Conservation (phyloP, 108 stramenopile species). For the Cyclotella atomus region DNA sequence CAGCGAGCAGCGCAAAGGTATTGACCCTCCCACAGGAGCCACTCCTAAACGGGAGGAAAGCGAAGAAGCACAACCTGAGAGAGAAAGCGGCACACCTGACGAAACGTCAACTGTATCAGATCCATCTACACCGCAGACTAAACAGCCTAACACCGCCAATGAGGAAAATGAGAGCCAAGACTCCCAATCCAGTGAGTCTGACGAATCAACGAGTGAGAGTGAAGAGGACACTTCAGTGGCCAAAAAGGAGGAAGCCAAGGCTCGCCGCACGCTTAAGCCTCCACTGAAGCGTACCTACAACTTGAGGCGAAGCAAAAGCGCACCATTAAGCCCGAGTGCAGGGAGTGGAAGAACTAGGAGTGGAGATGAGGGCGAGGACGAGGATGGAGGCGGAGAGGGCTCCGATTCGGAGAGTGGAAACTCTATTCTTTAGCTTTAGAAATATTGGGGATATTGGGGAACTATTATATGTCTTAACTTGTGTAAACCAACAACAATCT, state of each 20-base stretch:
- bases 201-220: neutral
- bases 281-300: neutral
- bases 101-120: too few relatives aligned
- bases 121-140: too few relatives aligned
- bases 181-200: too few relatives aligned
- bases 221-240: neutral
- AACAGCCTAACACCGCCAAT: too few relatives aligned
- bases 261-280: neutral
- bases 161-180: too few relatives aligned
- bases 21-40: too few relatives aligned
- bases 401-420: neutral
- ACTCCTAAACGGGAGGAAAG: too few relatives aligned
- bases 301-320: too few relatives aligned
- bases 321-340: too few relatives aligned
- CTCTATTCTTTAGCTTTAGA: neutral
- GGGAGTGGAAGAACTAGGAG: neutral
- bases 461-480: neutral
- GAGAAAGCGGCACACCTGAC: too few relatives aligned
- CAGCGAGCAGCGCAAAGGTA: too few relatives aligned
- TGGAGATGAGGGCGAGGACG: neutral
- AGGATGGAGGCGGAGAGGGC: neutral
- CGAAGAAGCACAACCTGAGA: too few relatives aligned
- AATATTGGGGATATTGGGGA: neutral
- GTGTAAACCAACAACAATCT: neutral
- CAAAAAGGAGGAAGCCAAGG: neutral